Evolutionary conservation across 805 yeast genomes (phyloP).

Genomic region (Hanseniaspora lachancei): DNA sequence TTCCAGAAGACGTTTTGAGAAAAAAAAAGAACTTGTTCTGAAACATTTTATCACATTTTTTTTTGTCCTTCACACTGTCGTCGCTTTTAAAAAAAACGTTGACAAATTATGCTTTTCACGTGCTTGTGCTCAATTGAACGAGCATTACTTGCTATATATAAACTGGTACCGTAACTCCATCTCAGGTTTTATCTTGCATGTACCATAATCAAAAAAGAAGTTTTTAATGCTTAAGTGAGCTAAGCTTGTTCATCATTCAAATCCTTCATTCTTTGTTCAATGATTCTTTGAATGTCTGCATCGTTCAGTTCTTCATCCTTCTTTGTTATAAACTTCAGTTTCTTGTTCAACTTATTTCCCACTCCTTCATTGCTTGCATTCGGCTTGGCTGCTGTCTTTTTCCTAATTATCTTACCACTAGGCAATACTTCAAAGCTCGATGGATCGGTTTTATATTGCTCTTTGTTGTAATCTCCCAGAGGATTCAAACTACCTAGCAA

Average conservation of each 20-base stretch:
- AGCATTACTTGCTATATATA: no score
- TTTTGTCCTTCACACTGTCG: no score
- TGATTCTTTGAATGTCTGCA: conserved; percentile 42
- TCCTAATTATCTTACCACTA: conserved; percentile 52
- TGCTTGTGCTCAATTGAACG: no score
- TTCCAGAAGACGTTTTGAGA: no score
- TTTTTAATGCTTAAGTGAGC: not conserved
- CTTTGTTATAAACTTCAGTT: conserved; percentile 28
- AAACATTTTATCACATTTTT: no score
- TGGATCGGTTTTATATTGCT: conserved; percentile 15
- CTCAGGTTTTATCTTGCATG: not conserved
- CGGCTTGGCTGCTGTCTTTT: conserved; percentile 16
- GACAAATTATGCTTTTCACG: no score
- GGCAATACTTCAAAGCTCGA: conserved; percentile 49
- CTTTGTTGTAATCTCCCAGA: not conserved
- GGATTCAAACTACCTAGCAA: conserved; percentile 1
- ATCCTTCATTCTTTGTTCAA: conserved; percentile 35
- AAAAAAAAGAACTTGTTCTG: no score
- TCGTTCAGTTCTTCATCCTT: conserved; percentile 21
- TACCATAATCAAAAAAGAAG: not conserved
- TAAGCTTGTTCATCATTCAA: conserved; percentile 22
- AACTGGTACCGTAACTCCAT: no score
- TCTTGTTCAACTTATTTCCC: conserved; percentile 20
- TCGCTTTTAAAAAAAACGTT: no score
- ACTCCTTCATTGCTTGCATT: conserved; percentile 23